Conservation (phyloP, 192 early-diverging fungal species). For the Coemansia sp. region DNA sequence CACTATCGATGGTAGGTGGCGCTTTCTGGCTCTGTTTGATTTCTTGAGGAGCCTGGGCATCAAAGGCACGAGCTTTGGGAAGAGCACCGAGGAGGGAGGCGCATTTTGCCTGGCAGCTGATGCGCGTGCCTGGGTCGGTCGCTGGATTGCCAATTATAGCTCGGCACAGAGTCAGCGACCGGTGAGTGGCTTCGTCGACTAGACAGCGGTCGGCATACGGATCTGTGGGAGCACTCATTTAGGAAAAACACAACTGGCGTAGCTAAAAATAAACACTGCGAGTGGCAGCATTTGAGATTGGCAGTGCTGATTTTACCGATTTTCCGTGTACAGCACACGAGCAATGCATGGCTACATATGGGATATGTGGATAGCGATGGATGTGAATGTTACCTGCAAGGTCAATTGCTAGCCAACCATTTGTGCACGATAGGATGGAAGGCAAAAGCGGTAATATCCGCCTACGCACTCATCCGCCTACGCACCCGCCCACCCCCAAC, state of each 20-base stretch:
- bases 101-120: slow-evolving; percentile 11
- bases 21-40: not conserved
- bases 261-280: not conserved
- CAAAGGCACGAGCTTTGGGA: slow-evolving; percentile 8
- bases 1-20: not conserved
- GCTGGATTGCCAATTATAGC: slow-evolving; percentile 7
- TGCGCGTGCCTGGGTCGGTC: not conserved
- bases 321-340: not conserved
- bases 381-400: not conserved
- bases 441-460: not conserved
- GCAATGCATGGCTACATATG: not conserved
- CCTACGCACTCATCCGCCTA: not conserved
- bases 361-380: not conserved
- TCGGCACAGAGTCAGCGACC: slow-evolving; percentile 13
- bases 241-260: not conserved
- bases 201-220: slow-evolving; percentile 15
- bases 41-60: not conserved
- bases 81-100: slow-evolving; percentile 10
- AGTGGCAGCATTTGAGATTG: not conserved
- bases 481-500: not conserved
- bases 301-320: not conserved
- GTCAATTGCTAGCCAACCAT: not conserved
- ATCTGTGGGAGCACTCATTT: not conserved
- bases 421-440: not conserved
- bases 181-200: slow-evolving; percentile 12